These are phyloP conservation scores for Lineolata rhizophorae DNA, from an alignment of 495 filamentous ascomycete genomes.

Conservation along the genomic window DNA sequence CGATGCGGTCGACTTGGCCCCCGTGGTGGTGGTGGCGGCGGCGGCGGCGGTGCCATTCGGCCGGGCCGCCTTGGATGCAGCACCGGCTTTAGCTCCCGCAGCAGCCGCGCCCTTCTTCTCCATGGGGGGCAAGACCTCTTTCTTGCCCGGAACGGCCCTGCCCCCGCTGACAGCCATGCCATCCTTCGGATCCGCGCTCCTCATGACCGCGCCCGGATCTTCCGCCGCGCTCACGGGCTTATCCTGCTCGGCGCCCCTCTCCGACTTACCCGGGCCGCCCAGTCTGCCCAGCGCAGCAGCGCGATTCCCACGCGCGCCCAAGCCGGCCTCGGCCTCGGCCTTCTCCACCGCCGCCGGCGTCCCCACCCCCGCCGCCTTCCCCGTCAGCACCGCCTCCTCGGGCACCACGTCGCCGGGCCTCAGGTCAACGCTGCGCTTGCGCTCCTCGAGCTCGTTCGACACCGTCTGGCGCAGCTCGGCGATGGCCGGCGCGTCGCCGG, in stretches of 20 bases:
- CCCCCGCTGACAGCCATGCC: conserved; percentile 17
- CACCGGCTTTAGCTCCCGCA: not conserved
- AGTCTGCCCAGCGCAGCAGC: conserved; percentile 1
- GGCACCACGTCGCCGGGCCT: conserved; percentile 13
- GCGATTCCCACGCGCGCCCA: conserved; percentile 3
- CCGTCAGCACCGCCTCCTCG: conserved; percentile 9
- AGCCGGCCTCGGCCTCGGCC: conserved; percentile 11
- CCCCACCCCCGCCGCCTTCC: not conserved
- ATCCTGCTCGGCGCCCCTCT: conserved; percentile 13
- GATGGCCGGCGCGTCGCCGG: conserved; percentile 5
- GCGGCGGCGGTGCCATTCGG: not conserved
- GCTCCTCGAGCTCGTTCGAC: conserved; percentile 12
- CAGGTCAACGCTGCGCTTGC: conserved; percentile 10
- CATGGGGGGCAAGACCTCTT: conserved; percentile 4
- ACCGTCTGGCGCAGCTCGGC: conserved; percentile 14
- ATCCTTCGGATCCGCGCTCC: conserved; percentile 18
- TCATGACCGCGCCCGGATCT: conserved; percentile 14
- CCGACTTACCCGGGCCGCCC: conserved; percentile 2
- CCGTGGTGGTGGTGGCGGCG: not conserved
- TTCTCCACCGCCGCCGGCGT: conserved; percentile 4
- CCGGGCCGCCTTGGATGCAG: not conserved
- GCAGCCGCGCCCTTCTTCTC: not conserved
- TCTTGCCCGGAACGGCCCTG: conserved; percentile 12
- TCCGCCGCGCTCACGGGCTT: conserved; percentile 18
- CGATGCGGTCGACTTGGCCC: not conserved